Conservation (phyloP, 345 rosid genomes). For the Aquilaria sinensis region DNA sequence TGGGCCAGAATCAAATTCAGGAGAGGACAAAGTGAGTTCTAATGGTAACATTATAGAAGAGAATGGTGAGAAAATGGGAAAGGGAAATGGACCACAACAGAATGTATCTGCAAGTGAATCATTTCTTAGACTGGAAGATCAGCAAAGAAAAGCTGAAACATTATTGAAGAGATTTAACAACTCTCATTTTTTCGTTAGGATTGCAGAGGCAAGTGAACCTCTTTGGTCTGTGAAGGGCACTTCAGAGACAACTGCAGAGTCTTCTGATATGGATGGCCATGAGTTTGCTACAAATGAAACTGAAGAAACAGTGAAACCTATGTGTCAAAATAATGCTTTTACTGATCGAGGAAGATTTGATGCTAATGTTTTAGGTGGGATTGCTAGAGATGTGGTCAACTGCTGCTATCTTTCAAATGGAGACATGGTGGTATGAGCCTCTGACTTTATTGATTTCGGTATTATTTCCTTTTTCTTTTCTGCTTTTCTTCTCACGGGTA, state of each 20-base stretch:
- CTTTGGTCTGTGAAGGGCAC: no score
- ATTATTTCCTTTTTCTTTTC: neutral
- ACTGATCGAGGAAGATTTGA: no score
- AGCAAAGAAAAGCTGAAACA: conserved; percentile 59
- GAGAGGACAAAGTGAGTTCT: conserved; percentile 39
- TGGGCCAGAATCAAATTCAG: conserved; percentile 21
- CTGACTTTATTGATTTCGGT: conserved; percentile 13
- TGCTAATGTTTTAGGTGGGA: conserved; percentile 78
- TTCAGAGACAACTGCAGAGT: no score
- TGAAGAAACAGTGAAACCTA: no score
- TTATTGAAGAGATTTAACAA: conserved; percentile 72
- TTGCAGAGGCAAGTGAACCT: conserved; percentile 78
- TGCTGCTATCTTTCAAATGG: conserved; percentile 88
- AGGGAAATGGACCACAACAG: conserved; percentile 43
- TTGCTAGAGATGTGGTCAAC: conserved; percentile 63
- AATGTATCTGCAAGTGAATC: conserved; percentile 76
- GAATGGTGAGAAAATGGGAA: conserved; percentile 45
- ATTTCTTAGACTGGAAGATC: conserved; percentile 82
- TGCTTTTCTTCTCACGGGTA: no score
- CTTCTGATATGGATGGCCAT: no score
- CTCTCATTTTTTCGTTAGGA: conserved; percentile 95
- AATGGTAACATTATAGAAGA: conserved; percentile 32
- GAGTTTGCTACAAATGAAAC: no score
- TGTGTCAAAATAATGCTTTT: conserved; percentile 43
- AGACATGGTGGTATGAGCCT: conserved; percentile 85